Evolutionary conservation across 495 filamentous ascomycete genomes (phyloP).

Genomic region (Xylaria flabelliformis): DNA sequence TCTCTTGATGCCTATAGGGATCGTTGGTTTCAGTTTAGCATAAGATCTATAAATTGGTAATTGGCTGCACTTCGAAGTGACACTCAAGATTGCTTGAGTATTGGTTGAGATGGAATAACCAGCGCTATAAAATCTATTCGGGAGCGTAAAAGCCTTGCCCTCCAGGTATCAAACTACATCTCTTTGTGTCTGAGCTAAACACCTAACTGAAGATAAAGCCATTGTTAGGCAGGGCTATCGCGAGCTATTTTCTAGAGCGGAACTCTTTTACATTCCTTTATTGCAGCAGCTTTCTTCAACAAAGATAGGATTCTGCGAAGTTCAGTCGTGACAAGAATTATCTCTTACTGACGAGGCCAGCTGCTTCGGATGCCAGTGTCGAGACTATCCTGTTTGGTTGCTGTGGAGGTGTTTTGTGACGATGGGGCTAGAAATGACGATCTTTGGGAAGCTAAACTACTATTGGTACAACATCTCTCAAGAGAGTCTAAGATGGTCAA

Average conservation of each 20-base stretch:
- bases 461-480: background rate
- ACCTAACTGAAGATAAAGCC: background rate
- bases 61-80: background rate
- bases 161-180: background rate
- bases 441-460: conserved; percentile 5
- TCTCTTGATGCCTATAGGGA: background rate
- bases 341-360: conserved; percentile 13
- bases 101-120: background rate
- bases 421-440: background rate
- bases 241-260: background rate
- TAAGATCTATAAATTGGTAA: background rate
- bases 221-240: background rate
- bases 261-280: background rate
- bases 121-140: background rate
- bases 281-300: background rate
- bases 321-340: background rate
- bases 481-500: background rate
- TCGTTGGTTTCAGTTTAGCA: background rate
- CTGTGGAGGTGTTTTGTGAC: background rate
- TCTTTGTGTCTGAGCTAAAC: conserved; percentile 2
- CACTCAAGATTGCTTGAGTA: background rate
- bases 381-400: background rate
- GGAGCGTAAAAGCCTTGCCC: background rate
- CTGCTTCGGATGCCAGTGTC: background rate
- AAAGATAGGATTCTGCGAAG: background rate